These are phyloP conservation scores for Paraurostyla sp. DNA, from an alignment of 73 alveolate species.

Conservation along the genomic window DNA sequence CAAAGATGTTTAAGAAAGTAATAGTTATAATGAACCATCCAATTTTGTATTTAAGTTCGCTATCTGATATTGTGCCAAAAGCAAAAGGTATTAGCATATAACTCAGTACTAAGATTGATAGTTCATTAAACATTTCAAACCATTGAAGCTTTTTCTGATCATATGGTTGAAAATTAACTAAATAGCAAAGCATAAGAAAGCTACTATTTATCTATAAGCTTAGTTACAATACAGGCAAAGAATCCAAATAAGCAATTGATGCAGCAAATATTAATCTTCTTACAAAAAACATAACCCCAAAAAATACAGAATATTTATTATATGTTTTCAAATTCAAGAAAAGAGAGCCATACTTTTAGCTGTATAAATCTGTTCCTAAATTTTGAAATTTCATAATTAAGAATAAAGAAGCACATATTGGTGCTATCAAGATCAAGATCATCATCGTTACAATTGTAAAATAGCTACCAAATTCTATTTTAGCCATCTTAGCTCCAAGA, in stretches of 20 bases:
- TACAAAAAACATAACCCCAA: not conserved
- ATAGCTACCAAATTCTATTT: no score
- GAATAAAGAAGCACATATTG: not conserved
- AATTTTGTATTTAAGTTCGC: no score
- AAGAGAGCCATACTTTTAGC: not conserved
- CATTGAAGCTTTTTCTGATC: not conserved
- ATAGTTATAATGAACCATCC: no score
- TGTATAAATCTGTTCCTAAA: not conserved
- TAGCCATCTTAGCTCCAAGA: not conserved
- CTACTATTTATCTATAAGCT: not conserved
- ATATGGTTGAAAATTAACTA: not conserved
- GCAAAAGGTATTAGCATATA: slow-evolving; percentile 16
- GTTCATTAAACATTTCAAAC: slow-evolving; percentile 14
- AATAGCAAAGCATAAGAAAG: not conserved
- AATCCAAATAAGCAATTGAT: not conserved
- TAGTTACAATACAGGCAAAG: not conserved
- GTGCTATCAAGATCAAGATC: not conserved
- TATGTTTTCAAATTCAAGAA: not conserved
- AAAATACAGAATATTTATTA: not conserved
- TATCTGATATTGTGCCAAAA: no score
- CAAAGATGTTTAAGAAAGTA: no score
- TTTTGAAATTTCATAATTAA: not conserved
- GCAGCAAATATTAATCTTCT: slow-evolving; percentile 12
- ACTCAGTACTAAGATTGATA: not conserved
- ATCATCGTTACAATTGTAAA: not conserved